These are phyloP conservation scores for Monilinia laxa DNA, from an alignment of 2,329 filamentous ascomycete species.

Conservation along the genomic window DNA sequence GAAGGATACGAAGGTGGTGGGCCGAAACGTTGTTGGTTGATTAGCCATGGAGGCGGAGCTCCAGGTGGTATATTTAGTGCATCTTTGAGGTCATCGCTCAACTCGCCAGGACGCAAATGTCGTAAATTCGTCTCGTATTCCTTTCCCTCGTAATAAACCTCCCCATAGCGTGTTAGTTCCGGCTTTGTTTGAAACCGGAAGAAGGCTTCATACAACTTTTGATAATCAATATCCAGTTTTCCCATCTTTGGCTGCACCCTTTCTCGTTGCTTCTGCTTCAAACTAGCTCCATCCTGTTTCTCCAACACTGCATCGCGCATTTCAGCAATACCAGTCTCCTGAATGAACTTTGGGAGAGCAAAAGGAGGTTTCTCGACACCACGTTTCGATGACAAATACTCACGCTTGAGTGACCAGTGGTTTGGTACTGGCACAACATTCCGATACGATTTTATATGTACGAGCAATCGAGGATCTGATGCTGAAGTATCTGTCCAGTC, in stretches of 20 bases:
- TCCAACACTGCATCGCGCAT: constrained; percentile 97
- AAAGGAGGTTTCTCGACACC: constrained; percentile 96
- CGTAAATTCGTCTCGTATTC: constrained; percentile 94
- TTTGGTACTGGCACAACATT: constrained; percentile 93
- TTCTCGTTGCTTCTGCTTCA: constrained; percentile 96
- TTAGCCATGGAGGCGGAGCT: constrained; percentile 92
- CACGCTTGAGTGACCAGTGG: constrained; percentile 95
- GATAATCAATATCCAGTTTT: constrained; percentile 96
- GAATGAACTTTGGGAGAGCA: constrained; percentile 90
- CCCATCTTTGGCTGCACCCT: constrained; percentile 94
- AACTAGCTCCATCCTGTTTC: constrained; percentile 85
- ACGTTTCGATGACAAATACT: constrained; percentile 94
- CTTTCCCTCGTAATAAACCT: constrained; percentile 99
- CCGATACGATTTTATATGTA: constrained; percentile 91
- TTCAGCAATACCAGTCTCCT: constrained; percentile 94
- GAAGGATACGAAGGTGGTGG: constrained; percentile 93
- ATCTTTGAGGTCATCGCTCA: constrained; percentile 86
- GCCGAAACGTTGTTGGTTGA: constrained; percentile 92
- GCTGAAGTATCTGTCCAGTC: constrained; percentile 97
- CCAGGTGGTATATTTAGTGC: constrained; percentile 91
- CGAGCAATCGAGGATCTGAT: constrained; percentile 80
- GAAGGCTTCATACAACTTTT: constrained; percentile 97
- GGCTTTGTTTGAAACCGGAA: constrained; percentile 98
- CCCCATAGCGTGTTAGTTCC: constrained; percentile 87
- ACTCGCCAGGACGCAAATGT: constrained; percentile 84